A percentile compares a stretch with the other conserved stretches of the same genome.
phyloP scores from a whole-genome alignment of 1,139 yeast genomes.

The Diutina neorugosa region DNA sequence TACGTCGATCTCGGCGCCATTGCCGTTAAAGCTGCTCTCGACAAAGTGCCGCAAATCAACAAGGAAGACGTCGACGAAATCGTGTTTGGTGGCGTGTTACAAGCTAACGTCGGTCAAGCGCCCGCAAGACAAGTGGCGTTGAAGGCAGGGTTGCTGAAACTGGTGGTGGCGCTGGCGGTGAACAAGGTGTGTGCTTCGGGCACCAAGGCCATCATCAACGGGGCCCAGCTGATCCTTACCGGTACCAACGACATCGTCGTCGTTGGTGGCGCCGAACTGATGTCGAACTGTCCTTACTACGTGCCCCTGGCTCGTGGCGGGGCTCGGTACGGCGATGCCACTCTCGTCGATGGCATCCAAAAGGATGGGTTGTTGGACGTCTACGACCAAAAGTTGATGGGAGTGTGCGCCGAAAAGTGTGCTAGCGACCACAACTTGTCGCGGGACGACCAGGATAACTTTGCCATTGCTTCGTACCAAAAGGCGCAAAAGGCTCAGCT shows the following conservation, averaged over 20 bases:
- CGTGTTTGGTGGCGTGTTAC: constrained; percentile 83
- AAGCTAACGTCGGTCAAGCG: constrained; percentile 92
- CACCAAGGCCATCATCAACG: constrained; percentile 80
- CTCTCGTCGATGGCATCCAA: constrained; percentile 75
- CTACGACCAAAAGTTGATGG: constrained; percentile 81
- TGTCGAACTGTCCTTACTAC: constrained; percentile 94
- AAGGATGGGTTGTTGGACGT: constrained; percentile 90
- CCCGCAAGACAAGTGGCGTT: constrained; percentile 97
- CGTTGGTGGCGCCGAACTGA: constrained; percentile 96
- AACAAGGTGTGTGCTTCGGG: constrained; percentile 98
- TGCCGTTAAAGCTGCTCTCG: constrained; percentile 83
- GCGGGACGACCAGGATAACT: constrained; percentile 63
- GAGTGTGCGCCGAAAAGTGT: constrained; percentile 92
- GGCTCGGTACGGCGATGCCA: constrained; percentile 75
- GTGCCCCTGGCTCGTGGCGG: constrained; percentile 78
- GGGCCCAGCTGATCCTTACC: constrained; percentile 80
- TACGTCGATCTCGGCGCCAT: constrained; percentile 84
- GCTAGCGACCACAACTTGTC: constrained; percentile 58
- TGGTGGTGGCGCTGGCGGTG: constrained; percentile 75
- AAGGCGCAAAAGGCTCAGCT: constrained; percentile 74
- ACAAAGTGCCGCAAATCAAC: constrained; percentile 69
- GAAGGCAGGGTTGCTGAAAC: constrained; percentile 72
- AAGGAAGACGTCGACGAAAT: constrained; percentile 79
- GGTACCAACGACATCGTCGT: constrained; percentile 89
- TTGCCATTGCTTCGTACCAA: constrained; percentile 54